Evolutionary conservation across 2,329 filamentous ascomycete species (phyloP).

Genomic region (Pseudopithomyces chartarum): DNA sequence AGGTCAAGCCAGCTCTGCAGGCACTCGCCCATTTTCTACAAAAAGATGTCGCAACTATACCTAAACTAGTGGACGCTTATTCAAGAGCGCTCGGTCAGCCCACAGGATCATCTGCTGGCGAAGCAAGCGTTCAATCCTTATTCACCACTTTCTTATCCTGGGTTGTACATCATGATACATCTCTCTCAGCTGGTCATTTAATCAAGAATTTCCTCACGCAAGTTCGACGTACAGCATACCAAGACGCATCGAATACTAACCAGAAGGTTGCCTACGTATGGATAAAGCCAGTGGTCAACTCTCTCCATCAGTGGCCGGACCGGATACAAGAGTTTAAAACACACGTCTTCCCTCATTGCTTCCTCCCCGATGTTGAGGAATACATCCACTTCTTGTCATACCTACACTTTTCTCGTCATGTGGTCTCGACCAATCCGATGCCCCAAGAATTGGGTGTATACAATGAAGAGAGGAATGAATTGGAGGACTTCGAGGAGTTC

Average conservation of each 20-base stretch:
- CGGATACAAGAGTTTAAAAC: constrained; percentile 48
- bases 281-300: constrained; percentile 44
- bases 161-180: constrained; percentile 48
- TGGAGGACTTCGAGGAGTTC: constrained; percentile 34
- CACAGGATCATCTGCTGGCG: neutral
- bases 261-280: constrained; percentile 36
- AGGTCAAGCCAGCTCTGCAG: constrained; percentile 73
- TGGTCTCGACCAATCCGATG: constrained; percentile 23
- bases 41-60: constrained; percentile 60
- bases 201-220: constrained; percentile 41
- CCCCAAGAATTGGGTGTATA: constrained; percentile 18
- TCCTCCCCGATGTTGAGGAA: constrained; percentile 46
- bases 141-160: constrained; percentile 39
- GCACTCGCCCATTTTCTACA: constrained; percentile 68
- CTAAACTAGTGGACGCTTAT: constrained; percentile 48
- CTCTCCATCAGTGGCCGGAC: constrained; percentile 40
- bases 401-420: constrained; percentile 41
- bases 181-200: constrained; percentile 45
- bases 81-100: constrained; percentile 12
- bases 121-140: constrained; percentile 21
- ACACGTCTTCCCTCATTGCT: constrained; percentile 55
- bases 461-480: constrained; percentile 8
- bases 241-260: constrained; percentile 2
- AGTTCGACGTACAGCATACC: constrained; percentile 25
- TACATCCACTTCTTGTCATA: constrained; percentile 48